Base-by-base conservation (phyloP, 2,329 filamentous ascomycete genomes). In the Clonostachys solani region DNA sequence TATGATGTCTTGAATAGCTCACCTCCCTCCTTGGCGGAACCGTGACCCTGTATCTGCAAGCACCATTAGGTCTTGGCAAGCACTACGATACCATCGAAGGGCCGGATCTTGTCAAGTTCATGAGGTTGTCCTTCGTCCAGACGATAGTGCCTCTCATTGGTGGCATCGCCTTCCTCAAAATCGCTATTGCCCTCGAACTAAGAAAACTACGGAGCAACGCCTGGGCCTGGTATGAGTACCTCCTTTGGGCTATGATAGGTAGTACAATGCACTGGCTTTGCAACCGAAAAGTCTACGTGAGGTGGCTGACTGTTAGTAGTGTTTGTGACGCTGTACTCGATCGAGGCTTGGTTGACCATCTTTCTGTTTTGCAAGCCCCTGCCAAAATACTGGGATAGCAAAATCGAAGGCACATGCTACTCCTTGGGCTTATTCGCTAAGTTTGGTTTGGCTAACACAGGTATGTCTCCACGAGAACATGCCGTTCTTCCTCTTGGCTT, bases 11-110 rank as follows among this genome's bases (percentile, higher is more conserved):
- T 3, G 23, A 10, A 29, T 29, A 29, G 23, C 23, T 29, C 23
- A 29, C 23, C 23, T 29, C 23, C 9, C 23, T 29, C 23, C 23
- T 29, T 10, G 58, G 50, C 16, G 63, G 61, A 9, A 60, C 53
- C 51, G 50, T 55, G 6, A 53, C 56, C 48, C 75, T 78, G 49
- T 57, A 71, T 6, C 59, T 68, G 12, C 68, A 77, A 52, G 62
- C 63, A 2, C 54, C 66, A 5, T 60, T 72, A 49, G 77, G 74
- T 5, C 57, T 79, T 8, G 77, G 77, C 8, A 66, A 61, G 43
- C 74, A 77, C 51, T 56, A 61, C 9, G 50, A 60, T 6, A 67
- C 67, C 4, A 60, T 77, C 36, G 50, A 59, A 5, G 46, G 48
- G 2, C 23, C 54, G 1, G 65, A 69, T 42, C 60, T 64, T 12